Evolutionary conservation across 306 rosid species (phyloP).

Genomic region (Macrotyloma uniflorum): DNA sequence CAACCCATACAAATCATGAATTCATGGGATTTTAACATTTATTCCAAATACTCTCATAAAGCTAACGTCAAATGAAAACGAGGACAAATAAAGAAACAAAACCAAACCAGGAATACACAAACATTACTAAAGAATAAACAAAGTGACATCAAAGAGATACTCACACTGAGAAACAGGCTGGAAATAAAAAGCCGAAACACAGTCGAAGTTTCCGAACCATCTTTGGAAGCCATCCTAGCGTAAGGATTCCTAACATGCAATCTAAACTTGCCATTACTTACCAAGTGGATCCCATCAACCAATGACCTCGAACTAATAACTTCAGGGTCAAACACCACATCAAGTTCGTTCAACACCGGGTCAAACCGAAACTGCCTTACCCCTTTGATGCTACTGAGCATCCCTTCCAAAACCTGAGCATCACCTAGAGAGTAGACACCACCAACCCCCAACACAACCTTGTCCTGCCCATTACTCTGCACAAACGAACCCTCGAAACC

Average conservation of each 20-base stretch:
- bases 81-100: not conserved
- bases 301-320: slow-evolving; percentile 72
- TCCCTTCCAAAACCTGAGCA: slow-evolving; percentile 60
- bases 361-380: slow-evolving; percentile 67
- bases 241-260: slow-evolving; percentile 69
- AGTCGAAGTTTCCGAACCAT: slow-evolving; percentile 59
- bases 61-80: not conserved
- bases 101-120: not conserved
- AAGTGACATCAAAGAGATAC: slow-evolving; percentile 36
- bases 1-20: not conserved
- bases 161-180: slow-evolving; percentile 84
- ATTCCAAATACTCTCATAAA: not conserved
- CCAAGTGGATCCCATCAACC: slow-evolving; percentile 72
- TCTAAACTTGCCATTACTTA: slow-evolving; percentile 62
- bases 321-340: slow-evolving; percentile 75
- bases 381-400: slow-evolving; percentile 63
- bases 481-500: slow-evolving; percentile 82
- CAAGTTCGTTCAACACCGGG: slow-evolving; percentile 53
- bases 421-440: slow-evolving; percentile 61
- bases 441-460: slow-evolving; percentile 54
- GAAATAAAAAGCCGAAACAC: slow-evolving; percentile 74
- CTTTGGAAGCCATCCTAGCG: slow-evolving; percentile 78
- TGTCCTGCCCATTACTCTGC: slow-evolving; percentile 79
- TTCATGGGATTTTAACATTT: not conserved
- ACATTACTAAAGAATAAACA: slow-evolving; percentile 2